phyloP scores from a whole-genome alignment of 1,284 basidiomycete genomes.

The Ustilago loliicola region DNA sequence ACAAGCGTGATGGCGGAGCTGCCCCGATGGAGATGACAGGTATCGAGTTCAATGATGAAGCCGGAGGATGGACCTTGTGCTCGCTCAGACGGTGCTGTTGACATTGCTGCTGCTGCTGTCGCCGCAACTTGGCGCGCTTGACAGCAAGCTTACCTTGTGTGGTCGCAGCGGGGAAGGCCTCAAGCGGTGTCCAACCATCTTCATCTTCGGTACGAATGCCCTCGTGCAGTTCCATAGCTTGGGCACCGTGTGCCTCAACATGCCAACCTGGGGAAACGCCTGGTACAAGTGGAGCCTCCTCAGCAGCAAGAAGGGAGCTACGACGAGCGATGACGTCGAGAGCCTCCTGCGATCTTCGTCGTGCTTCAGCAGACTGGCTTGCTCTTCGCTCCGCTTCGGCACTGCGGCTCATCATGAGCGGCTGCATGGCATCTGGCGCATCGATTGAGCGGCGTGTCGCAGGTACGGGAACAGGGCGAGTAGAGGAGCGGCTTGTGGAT shows the following conservation, averaged over 20 bases:
- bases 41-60: neutral
- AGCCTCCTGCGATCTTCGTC: constrained; percentile 26
- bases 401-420: constrained; percentile 53
- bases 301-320: constrained; percentile 2
- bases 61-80: neutral
- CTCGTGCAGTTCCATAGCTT: constrained; percentile 53
- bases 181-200: constrained; percentile 55
- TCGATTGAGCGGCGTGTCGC: constrained; percentile 21
- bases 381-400: constrained; percentile 25
- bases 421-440: constrained; percentile 38
- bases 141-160: constrained; percentile 37
- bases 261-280: constrained; percentile 61
- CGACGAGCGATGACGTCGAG: constrained; percentile 15
- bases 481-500: neutral
- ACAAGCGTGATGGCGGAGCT: neutral
- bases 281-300: constrained; percentile 33
- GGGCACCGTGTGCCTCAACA: constrained; percentile 48
- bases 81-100: constrained; percentile 2
- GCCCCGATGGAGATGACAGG: constrained; percentile 21
- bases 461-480: neutral
- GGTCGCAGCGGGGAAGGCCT: constrained; percentile 50
- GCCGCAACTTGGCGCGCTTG: constrained; percentile 29
- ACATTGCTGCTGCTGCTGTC: constrained; percentile 12
- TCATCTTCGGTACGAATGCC: constrained; percentile 48
- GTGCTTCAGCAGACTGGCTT: constrained; percentile 24